Evolutionary conservation across 768 basidiomycete genomes (phyloP), one percentile per base, ranked within the genome.

Genomic region (Plicaturopsis crispa): DNA sequence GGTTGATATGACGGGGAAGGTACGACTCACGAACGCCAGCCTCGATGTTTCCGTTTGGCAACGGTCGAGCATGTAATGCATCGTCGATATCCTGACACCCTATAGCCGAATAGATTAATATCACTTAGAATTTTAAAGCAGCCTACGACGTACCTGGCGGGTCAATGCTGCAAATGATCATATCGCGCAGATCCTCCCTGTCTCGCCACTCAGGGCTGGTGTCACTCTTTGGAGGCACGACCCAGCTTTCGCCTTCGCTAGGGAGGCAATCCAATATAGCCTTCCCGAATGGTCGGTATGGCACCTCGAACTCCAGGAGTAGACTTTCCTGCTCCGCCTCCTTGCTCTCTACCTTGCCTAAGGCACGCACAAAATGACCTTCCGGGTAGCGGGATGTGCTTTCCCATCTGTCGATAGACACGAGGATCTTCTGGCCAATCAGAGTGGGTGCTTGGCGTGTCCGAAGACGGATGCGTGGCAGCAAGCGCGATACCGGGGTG

Each of bases 51-150:
- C 94, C 94, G 50, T 93, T 94, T 0, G 90, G 80, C 14, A 99
- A 63, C 20, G 60, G 70, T 31, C 84, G 72, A 11, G 94, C 96
- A 58, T 99, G 96, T 11, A 99, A 63, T 0, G 96, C 96, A 57
- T 99, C 96, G 51, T 99, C 96, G 13, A 99, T 99, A 62, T 99
- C 96, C 51, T 94, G 89, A 62, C 96, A 98, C 33, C 78, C 92
- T 93, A 41, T 1, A 30, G 41, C 4, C 14, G 7, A 36, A 36
- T 20, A 41, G 26, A 33, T 12, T 31, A 5, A 51, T 60, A 22
- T 22, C 19, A 35, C 14, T 6, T 21, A 7, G 30, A 2, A 2
- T 28, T 13, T 38, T 18, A 12, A 38, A 13, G 23, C 8, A 8
- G 41, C 42, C 14, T 19, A 11, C 31, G 14, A 44, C 68, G 36